A percentile compares a stretch with the other conserved stretches of the same genome.
Evolutionary conservation across 495 filamentous ascomycete species (phyloP).

Genomic region (Penicillium ochrochloron): DNA sequence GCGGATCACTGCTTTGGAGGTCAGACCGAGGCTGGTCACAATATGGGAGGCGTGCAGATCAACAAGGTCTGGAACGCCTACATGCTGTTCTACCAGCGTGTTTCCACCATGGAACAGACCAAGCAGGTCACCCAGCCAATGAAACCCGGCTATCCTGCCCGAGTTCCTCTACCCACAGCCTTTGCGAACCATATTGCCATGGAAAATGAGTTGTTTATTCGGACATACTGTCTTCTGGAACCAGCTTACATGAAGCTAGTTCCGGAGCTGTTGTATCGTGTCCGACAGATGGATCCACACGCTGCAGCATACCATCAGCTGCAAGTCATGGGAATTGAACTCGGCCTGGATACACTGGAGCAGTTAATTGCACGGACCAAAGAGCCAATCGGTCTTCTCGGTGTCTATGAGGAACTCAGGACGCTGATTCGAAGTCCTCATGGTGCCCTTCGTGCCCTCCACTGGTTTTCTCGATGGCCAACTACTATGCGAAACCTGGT

Average conservation of each 20-base stretch:
- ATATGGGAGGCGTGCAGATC: conserved; percentile 46
- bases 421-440: conserved; percentile 49
- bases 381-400: conserved; percentile 66
- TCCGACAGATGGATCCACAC: conserved; percentile 43
- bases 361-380: conserved; percentile 77
- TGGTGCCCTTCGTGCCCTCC: conserved; percentile 50
- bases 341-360: conserved; percentile 75
- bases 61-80: conserved; percentile 88
- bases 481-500: conserved; percentile 68
- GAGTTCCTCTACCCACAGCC: conserved; percentile 57
- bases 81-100: conserved; percentile 96
- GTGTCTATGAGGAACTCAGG: conserved; percentile 57
- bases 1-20: conserved; percentile 83
- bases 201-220: conserved; percentile 74
- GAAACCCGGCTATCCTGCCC: conserved; percentile 53
- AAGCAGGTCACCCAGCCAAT: conserved; percentile 34
- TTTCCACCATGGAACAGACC: conserved; percentile 60
- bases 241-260: conserved; percentile 72
- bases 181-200: conserved; percentile 65
- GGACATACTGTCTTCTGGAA: conserved; percentile 82
- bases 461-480: conserved; percentile 64
- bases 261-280: conserved; percentile 56
- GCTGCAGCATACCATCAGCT: conserved; percentile 56
- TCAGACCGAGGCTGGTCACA: conserved; percentile 52
- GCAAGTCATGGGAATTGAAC: conserved; percentile 65